phyloP scores from a whole-genome alignment of 208 protist species.

The Acanthamoeba lugdunensis region DNA sequence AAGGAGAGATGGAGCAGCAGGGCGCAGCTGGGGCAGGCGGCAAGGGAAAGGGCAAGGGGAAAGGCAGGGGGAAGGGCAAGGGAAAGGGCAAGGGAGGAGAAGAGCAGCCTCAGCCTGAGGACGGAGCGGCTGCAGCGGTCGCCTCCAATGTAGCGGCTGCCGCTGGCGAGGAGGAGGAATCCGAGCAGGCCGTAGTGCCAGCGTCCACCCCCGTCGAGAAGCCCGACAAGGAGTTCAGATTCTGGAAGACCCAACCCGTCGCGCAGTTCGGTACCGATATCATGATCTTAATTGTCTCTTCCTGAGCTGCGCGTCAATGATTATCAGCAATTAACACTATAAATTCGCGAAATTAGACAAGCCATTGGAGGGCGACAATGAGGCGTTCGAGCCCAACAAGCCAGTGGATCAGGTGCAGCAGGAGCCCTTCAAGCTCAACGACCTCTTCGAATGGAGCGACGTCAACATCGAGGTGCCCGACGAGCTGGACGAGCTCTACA shows the following conservation, averaged over 20 bases:
- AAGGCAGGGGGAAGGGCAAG: background rate
- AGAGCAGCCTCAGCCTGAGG: background rate
- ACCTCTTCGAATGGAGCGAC: constrained; percentile 94
- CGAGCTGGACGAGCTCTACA: constrained; percentile 92
- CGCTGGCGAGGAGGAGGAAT: background rate
- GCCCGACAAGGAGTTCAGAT: constrained; percentile 68
- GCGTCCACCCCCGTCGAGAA: constrained; percentile 42
- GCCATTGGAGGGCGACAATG: constrained; percentile 50
- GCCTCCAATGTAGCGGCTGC: background rate
- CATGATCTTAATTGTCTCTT: background rate
- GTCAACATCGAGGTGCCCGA: constrained; percentile 90
- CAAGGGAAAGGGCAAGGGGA: constrained; percentile 1
- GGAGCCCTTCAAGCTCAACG: constrained; percentile 92
- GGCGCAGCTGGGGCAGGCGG: background rate
- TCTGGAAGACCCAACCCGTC: constrained; percentile 88
- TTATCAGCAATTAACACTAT: constrained; percentile 12
- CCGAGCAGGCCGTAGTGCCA: background rate
- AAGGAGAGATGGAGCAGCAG: background rate
- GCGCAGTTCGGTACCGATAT: background rate
- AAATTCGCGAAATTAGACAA: background rate
- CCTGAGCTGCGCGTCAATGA: no score
- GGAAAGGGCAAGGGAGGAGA: background rate
- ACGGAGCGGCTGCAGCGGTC: background rate
- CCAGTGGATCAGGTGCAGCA: constrained; percentile 89
- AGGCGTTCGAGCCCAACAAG: constrained; percentile 81